A percentile compares a stretch with the other conserved stretches of the same genome.
These are phyloP conservation scores for Aspergillus melleus DNA, from an alignment of 2,329 filamentous ascomycete genomes.

Conservation along the genomic window DNA sequence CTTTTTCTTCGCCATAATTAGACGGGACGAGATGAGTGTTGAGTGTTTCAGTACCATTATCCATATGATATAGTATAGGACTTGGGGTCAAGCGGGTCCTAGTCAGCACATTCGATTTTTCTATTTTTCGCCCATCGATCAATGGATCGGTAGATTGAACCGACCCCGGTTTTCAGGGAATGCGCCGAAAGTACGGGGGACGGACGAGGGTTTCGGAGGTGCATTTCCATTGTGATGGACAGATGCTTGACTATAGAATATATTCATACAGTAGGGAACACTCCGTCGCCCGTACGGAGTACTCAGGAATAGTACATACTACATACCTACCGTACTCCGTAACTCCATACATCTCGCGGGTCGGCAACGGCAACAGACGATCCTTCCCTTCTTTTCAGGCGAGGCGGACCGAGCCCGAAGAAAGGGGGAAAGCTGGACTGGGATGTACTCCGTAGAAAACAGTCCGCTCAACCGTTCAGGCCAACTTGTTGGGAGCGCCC, in stretches of 20 bases:
- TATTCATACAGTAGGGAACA: too few relatives aligned
- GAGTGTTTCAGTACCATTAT: constrained; percentile 31
- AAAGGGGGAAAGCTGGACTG: background rate
- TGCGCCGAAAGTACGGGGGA: background rate
- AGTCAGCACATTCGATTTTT: constrained; percentile 29
- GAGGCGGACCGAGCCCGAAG: background rate
- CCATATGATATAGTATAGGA: constrained; percentile 34
- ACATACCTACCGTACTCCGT: too few relatives aligned
- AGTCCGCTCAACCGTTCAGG: background rate
- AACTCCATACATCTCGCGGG: too few relatives aligned
- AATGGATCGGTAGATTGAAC: background rate
- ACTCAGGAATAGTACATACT: too few relatives aligned
- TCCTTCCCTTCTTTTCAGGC: too few relatives aligned
- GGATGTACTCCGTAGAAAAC: background rate
- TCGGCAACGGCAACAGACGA: too few relatives aligned
- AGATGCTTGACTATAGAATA: too few relatives aligned
- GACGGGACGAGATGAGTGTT: constrained; percentile 33
- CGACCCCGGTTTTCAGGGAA: background rate
- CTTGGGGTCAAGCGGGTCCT: constrained; percentile 39
- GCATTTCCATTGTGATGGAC: too few relatives aligned
- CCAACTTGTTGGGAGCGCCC: constrained; percentile 18
- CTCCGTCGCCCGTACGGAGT: too few relatives aligned
- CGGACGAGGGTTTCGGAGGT: background rate
- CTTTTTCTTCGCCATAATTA: constrained; percentile 14
- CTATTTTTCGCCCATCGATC: too few relatives aligned